Evolutionary conservation across 2,329 filamentous ascomycete genomes (phyloP), one percentile per base, ranked within the genome.

Genomic region (Didymellaceae sp.): DNA sequence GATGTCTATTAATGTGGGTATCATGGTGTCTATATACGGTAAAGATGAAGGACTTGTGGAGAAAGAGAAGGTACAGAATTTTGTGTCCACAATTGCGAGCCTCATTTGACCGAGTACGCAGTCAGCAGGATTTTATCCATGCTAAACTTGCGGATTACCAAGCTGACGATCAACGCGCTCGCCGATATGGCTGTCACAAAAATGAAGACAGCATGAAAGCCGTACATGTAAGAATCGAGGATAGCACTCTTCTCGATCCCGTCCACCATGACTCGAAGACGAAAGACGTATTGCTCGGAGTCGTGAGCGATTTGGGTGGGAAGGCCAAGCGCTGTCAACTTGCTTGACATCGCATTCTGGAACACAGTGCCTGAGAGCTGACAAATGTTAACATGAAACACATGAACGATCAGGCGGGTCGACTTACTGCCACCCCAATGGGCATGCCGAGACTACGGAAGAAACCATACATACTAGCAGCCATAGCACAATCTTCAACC

Each of bases 371-470:
- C 65, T 10, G 57, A 51, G 11, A 63, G 48, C 53, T 59, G n/a
- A 16, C 11, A 37, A 13, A n/a, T 10, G 17, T 59, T 31, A 59
- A 48, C 25, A 17, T 31, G n/a, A 6, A 22, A 14, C 8, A 13
- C 26, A 2, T 11, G 22, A 6, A n/a, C 10, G 17, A 6, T 2
- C 22, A 13, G 26, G 11, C 4, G 11, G 14, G 13, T n/a, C 9
- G 4, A 50, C 50, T 51, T 57, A 67, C 52, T 24, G 75, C 74
- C 5, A 80, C 68, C 8, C 77, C 77, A 18, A 77, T 51, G 9
- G 73, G 72, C 76, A 78, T 77, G 1, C 78, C 78, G 47, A 78
- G 67, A 5, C 69, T 73, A 17, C 68, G 69, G 10, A 73, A 63
- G 54, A 74, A 73, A 1, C 62, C 67, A 53, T 73, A 76, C 73